These are phyloP conservation scores for Pseudomassariella vexata DNA, from an alignment of 2,329 filamentous ascomycete genomes.

Conservation along the genomic window DNA sequence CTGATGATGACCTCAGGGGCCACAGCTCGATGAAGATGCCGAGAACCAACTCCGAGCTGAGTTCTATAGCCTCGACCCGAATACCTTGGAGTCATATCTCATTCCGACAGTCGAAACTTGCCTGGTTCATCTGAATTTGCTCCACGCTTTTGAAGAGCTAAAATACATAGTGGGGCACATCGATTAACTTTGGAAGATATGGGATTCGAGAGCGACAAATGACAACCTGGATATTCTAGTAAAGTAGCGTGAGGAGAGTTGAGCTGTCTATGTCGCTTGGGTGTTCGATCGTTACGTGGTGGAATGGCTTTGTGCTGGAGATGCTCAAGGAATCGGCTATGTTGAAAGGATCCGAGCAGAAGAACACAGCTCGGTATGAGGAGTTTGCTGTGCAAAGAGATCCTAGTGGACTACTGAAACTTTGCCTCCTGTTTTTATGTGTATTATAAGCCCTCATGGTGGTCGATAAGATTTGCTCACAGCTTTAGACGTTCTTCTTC, in stretches of 20 bases:
- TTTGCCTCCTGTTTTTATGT: constrained; percentile 50
- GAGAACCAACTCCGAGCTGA: no score
- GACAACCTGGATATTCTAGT: constrained; percentile 32
- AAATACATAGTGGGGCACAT: constrained; percentile 58
- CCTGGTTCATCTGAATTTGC: constrained; percentile 64
- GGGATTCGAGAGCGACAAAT: constrained; percentile 33
- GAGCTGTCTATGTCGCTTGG: constrained; percentile 59
- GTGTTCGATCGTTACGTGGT: constrained; percentile 68
- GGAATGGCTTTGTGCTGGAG: constrained; percentile 29
- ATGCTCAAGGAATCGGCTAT: constrained; percentile 28
- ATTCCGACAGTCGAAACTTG: constrained; percentile 42
- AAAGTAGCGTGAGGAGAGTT: constrained; percentile 60
- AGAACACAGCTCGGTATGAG: constrained; percentile 13
- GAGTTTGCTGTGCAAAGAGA: constrained; percentile 23
- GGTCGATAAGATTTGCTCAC: constrained; percentile 6
- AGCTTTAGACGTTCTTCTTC: constrained; percentile 62
- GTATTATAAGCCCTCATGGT: constrained; percentile 8
- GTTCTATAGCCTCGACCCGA: no score
- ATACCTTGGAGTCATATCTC: no score
- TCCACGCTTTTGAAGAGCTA: constrained; percentile 59
- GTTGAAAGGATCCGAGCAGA: constrained; percentile 6
- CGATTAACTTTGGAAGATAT: constrained; percentile 59
- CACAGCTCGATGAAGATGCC: no score
- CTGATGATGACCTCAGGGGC: no score
- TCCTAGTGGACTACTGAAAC: constrained; percentile 28